Evolutionary conservation across 257 asterid genomes (phyloP).

Genomic region (Gentiana dahurica): DNA sequence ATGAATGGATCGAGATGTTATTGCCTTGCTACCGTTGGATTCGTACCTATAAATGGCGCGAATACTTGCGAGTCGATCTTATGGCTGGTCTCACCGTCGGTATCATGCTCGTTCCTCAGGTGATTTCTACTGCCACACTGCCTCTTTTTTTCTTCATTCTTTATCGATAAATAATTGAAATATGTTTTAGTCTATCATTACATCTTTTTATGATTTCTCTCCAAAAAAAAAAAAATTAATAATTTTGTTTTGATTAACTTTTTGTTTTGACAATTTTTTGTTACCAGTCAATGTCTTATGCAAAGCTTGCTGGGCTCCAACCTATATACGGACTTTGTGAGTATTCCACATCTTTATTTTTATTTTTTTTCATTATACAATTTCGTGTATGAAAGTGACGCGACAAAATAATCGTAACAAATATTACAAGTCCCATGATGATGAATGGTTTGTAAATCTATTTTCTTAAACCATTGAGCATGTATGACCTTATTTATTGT

Average conservation of each 20-base stretch:
- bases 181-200: not conserved
- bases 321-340: constrained; percentile 98
- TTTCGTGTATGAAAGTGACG: too few relatives aligned
- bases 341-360: constrained; percentile 15
- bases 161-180: too few relatives aligned
- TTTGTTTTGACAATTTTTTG: not conserved
- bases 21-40: constrained; percentile 94
- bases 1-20: constrained; percentile 69
- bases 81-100: constrained; percentile 95
- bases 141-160: too few relatives aligned
- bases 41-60: constrained; percentile 70
- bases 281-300: constrained; percentile 93
- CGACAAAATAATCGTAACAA: too few relatives aligned
- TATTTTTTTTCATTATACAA: not conserved
- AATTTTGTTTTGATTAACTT: not conserved
- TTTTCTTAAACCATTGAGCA: not conserved
- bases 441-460: not conserved
- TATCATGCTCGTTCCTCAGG: constrained; percentile 99
- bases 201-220: too few relatives aligned
- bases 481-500: too few relatives aligned
- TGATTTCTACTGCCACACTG: constrained; percentile 1
- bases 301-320: constrained; percentile 96
- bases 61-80: constrained; percentile 76
- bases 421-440: not conserved
- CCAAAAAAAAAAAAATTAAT: not conserved